Evolutionary conservation across 2,329 filamentous ascomycete genomes (phyloP).

Genomic region (Colletotrichum magnum): DNA sequence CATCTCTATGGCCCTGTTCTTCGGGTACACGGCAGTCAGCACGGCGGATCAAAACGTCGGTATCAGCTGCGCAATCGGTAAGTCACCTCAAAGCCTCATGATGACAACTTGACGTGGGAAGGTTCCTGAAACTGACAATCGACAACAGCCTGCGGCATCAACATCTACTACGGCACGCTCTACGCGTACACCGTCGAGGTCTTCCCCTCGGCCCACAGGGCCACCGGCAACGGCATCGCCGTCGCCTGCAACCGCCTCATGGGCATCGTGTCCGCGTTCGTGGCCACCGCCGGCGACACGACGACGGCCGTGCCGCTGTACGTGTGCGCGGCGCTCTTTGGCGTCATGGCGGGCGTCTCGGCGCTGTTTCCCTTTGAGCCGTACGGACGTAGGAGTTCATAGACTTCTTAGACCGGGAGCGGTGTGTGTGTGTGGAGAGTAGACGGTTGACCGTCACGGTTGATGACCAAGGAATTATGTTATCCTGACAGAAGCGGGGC

Average conservation of each 20-base stretch:
- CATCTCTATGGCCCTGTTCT: slow-evolving; percentile 79
- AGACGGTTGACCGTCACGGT: background rate
- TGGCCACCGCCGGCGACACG: slow-evolving; percentile 74
- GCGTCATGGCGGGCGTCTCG: slow-evolving; percentile 71
- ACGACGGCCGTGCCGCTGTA: slow-evolving; percentile 76
- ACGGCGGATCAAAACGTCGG: slow-evolving; percentile 74
- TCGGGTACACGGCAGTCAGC: slow-evolving; percentile 78
- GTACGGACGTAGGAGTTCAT: slow-evolving; percentile 68
- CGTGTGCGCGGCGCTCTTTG: slow-evolving; percentile 76
- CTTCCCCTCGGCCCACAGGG: slow-evolving; percentile 77
- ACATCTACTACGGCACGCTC: slow-evolving; percentile 80
- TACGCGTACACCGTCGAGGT: slow-evolving; percentile 76
- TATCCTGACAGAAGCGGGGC: too few relatives aligned
- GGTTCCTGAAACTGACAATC: background rate
- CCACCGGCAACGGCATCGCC: slow-evolving; percentile 81
- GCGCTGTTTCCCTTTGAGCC: slow-evolving; percentile 77
- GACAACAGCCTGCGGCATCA: slow-evolving; percentile 69
- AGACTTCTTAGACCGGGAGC: background rate
- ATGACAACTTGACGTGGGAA: background rate
- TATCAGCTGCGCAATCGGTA: slow-evolving; percentile 73
- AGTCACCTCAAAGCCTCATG: background rate
- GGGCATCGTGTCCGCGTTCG: slow-evolving; percentile 79
- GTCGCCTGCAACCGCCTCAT: slow-evolving; percentile 81
- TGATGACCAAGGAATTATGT: too few relatives aligned
- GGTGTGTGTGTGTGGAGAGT: background rate